A percentile compares a stretch with the other conserved stretches of the same genome.
Conservation (phyloP, 495 filamentous ascomycete genomes). For the Podospora conica region DNA sequence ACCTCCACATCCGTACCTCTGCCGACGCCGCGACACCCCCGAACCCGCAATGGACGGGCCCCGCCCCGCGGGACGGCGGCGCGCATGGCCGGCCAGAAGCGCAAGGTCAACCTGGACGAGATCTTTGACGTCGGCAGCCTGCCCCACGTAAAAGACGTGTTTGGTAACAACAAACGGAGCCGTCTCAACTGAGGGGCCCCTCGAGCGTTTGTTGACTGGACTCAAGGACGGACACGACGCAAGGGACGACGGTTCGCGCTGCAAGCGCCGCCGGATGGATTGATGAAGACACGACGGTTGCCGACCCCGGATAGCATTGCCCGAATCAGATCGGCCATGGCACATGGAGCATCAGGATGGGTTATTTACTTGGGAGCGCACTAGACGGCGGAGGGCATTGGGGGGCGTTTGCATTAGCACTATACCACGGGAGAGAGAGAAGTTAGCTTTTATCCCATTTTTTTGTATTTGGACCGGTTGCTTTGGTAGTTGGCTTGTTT, state of each 20-base stretch:
- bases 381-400: neutral
- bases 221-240: neutral
- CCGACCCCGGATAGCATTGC: neutral
- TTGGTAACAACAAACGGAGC: slow-evolving; percentile 64
- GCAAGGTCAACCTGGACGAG: slow-evolving; percentile 68
- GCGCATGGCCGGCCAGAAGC: slow-evolving; percentile 66
- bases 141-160: slow-evolving; percentile 55
- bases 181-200: neutral
- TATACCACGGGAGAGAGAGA: neutral
- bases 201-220: neutral
- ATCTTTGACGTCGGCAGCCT: slow-evolving; percentile 74
- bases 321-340: no score
- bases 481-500: neutral
- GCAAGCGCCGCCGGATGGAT: neutral
- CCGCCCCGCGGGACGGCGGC: slow-evolving; percentile 45
- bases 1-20: slow-evolving; percentile 45
- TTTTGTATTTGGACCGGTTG: neutral
- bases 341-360: neutral
- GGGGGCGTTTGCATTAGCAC: neutral
- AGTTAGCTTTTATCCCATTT: neutral
- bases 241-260: neutral
- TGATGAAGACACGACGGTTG: neutral
- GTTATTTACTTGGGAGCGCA: neutral
- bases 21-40: slow-evolving; percentile 48
- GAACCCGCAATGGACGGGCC: slow-evolving; percentile 29